These are phyloP conservation scores for Diaporthe nobilis DNA, from an alignment of 2,329 filamentous ascomycete genomes.

Conservation along the genomic window DNA sequence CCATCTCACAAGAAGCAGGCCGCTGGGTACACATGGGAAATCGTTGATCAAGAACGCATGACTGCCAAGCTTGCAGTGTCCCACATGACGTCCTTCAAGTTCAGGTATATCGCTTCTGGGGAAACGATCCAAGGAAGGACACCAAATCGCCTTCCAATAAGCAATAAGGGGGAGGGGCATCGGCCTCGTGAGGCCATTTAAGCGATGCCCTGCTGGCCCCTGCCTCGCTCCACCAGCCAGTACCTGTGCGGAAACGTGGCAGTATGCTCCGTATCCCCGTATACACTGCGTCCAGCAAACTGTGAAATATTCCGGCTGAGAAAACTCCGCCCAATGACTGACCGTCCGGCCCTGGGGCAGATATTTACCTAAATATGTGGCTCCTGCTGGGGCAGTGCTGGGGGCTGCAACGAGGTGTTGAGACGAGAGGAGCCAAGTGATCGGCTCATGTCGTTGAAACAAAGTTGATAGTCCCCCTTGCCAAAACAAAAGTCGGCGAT, in stretches of 20 bases:
- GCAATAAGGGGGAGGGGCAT: neutral
- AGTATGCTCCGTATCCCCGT: neutral
- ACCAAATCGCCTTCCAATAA: neutral
- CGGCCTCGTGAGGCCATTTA: neutral
- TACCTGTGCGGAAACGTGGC: slow-evolving; percentile 4
- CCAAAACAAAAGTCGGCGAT: slow-evolving; percentile 12
- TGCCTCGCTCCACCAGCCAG: neutral
- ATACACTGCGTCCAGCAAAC: neutral
- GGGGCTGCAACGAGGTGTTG: neutral
- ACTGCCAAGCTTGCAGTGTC: neutral
- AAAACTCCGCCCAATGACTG: slow-evolving; percentile 8
- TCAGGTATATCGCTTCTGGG: neutral
- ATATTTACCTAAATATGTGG: neutral
- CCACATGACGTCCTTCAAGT: neutral
- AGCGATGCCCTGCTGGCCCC: neutral
- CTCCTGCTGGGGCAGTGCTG: neutral
- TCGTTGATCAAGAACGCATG: neutral
- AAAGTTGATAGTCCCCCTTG: slow-evolving; percentile 24
- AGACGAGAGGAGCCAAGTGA: neutral
- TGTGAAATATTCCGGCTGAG: neutral
- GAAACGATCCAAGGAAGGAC: neutral
- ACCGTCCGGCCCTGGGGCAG: no score
- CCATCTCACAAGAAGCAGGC: neutral
- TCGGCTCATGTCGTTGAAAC: slow-evolving; percentile 26
- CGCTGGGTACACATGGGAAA: neutral